Conservation (phyloP, 2,329 filamentous ascomycete genomes). For the Verticillium albo-atrum region DNA sequence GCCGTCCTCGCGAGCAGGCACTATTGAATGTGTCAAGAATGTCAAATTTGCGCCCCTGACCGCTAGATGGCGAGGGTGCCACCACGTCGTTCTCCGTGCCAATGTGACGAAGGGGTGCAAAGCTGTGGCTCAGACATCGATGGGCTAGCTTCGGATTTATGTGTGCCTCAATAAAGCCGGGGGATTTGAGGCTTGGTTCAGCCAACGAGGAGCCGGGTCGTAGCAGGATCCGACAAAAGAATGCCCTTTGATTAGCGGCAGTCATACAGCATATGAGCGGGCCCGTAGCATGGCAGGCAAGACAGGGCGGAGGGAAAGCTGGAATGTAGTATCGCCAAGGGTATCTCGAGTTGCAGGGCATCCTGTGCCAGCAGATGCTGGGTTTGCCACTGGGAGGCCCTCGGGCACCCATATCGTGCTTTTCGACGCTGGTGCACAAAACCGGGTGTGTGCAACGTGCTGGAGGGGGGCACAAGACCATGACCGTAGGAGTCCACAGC, state of each 20-base stretch:
- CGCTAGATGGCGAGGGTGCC: neutral
- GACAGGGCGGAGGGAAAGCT: neutral
- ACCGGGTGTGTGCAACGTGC: neutral
- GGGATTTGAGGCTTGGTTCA: neutral
- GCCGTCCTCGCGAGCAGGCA: neutral
- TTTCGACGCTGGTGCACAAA: neutral
- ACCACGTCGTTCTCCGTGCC: neutral
- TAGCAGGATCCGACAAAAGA: neutral
- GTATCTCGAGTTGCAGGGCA: neutral
- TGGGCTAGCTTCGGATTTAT: neutral
- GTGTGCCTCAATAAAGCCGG: neutral
- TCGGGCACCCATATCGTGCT: neutral
- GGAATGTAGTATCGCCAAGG: neutral
- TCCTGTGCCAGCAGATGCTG: neutral
- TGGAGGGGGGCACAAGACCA: neutral
- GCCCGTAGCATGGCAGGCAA: neutral
- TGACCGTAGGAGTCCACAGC: neutral
- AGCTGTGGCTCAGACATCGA: neutral
- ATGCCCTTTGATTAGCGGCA: neutral
- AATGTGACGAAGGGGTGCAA: neutral
- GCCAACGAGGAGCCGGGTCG: neutral
- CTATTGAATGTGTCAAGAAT: neutral
- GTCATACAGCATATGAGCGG: neutral
- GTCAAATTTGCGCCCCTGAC: neutral
- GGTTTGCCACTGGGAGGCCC: neutral